Percentiles rank a stretch among this genome's conserved stretches.
Evolutionary conservation across 768 basidiomycete genomes (phyloP).

Genomic region (Leccinum variicolor): DNA sequence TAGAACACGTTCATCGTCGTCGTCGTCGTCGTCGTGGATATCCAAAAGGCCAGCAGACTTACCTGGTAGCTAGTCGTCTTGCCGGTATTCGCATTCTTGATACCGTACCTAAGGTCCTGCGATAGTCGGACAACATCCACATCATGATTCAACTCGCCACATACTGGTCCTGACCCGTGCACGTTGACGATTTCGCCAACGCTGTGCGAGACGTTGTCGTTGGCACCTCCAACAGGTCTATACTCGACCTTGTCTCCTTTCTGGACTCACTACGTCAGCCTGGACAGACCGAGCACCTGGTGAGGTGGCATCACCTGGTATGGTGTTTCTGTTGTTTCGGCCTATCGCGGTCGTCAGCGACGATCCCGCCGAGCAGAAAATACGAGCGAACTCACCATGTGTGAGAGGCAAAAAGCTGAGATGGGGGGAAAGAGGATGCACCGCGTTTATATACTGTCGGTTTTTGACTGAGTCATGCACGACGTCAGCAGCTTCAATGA

Average conservation of each 20-base stretch:
- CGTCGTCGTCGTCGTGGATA: no score
- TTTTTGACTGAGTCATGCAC: slow-evolving; percentile 11
- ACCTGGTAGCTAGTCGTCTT: slow-evolving; percentile 39
- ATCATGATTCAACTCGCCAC: slow-evolving; percentile 1
- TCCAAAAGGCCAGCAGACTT: no score
- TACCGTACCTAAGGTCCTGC: slow-evolving; percentile 34
- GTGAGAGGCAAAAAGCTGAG: neutral
- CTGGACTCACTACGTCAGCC: slow-evolving; percentile 15
- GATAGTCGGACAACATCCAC: neutral
- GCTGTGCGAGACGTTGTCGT: slow-evolving; percentile 40
- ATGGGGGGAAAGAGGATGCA: neutral
- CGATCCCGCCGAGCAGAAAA: neutral
- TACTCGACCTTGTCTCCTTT: slow-evolving; percentile 44
- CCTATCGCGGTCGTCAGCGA: slow-evolving; percentile 13
- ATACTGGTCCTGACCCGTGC: slow-evolving; percentile 31
- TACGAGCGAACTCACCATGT: slow-evolving; percentile 8
- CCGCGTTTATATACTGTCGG: slow-evolving; percentile 12
- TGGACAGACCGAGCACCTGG: no score
- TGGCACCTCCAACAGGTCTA: slow-evolving; percentile 38
- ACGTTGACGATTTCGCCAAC: slow-evolving; percentile 34
- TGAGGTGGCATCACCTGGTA: slow-evolving; percentile 20
- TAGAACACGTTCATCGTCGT: slow-evolving; percentile 2
- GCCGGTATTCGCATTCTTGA: slow-evolving; percentile 42
- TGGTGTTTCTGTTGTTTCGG: slow-evolving; percentile 14
- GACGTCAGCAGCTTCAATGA: slow-evolving; percentile 17